Percentiles rank a stretch among this genome's conserved stretches.
Evolutionary conservation across 2,329 filamentous ascomycete genomes (phyloP).

Genomic region (Ascocoryne sarcoides): DNA sequence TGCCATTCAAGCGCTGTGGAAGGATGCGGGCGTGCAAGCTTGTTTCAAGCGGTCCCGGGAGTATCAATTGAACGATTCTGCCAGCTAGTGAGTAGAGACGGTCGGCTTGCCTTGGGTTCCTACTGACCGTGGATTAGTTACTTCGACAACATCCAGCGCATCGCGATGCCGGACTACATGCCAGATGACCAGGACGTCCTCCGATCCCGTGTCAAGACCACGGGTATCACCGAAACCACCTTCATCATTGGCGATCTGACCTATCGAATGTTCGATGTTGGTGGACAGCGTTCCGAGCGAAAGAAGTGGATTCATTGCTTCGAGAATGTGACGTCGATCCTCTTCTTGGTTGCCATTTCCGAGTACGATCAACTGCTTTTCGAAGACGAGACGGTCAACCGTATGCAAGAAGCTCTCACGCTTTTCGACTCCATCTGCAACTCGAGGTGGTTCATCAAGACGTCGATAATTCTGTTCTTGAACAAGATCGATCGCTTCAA

Average conservation of each 20-base stretch:
- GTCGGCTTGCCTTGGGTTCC: not conserved
- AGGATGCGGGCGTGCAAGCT: conserved; percentile 79
- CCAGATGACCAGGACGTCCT: conserved; percentile 93
- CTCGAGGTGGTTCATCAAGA: conserved; percentile 84
- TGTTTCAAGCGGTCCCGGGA: conserved; percentile 73
- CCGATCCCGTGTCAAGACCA: conserved; percentile 83
- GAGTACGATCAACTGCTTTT: conserved; percentile 96
- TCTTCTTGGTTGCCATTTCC: conserved; percentile 92
- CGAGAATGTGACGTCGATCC: conserved; percentile 72
- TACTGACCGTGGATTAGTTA: conserved; percentile 51
- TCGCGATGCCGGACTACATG: conserved; percentile 70
- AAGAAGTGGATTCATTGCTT: conserved; percentile 79
- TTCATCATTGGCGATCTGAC: conserved; percentile 90
- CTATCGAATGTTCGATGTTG: conserved; percentile 85
- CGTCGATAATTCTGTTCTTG: conserved; percentile 79
- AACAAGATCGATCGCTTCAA: conserved; percentile 90
- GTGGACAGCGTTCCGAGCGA: conserved; percentile 63
- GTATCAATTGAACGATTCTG: conserved; percentile 92
- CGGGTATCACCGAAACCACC: conserved; percentile 90
- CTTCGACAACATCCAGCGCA: conserved; percentile 67
- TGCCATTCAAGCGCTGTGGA: conserved; percentile 79
- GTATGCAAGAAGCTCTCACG: conserved; percentile 84
- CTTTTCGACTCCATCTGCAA: conserved; percentile 84
- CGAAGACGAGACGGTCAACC: conserved; percentile 93
- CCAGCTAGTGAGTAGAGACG: conserved; percentile 68